These are phyloP conservation scores for Fusarium tjaetaba DNA, from an alignment of 2,329 filamentous ascomycete species.

Conservation along the genomic window DNA sequence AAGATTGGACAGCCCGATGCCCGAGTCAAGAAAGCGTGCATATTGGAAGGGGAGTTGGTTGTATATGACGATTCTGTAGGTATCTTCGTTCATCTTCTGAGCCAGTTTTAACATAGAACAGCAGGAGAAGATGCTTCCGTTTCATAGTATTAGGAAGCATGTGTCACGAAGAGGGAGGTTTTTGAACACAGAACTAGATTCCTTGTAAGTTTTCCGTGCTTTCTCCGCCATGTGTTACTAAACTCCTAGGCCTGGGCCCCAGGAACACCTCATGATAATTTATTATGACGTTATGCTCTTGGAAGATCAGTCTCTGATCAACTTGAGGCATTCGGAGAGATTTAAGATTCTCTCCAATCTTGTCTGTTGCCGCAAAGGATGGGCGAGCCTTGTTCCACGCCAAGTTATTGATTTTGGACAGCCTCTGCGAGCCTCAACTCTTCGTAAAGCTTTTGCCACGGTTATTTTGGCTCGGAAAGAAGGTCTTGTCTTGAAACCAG, in stretches of 20 bases:
- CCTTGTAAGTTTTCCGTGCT: conserved; percentile 59
- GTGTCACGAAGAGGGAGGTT: conserved; percentile 77
- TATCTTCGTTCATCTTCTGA: neutral
- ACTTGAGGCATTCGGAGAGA: conserved; percentile 65
- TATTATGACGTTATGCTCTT: conserved; percentile 68
- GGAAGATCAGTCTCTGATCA: conserved; percentile 63
- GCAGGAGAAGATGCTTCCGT: conserved; percentile 73
- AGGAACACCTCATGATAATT: conserved; percentile 70
- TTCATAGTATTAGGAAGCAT: conserved; percentile 85
- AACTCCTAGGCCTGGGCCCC: conserved; percentile 54
- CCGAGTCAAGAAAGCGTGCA: conserved; percentile 71
- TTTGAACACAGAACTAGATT: conserved; percentile 75
- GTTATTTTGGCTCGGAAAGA: conserved; percentile 75
- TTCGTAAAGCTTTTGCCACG: conserved; percentile 73
- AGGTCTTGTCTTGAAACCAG: conserved; percentile 83
- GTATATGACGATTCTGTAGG: conserved; percentile 74
- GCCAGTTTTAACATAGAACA: conserved; percentile 40
- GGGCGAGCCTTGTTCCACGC: conserved; percentile 73
- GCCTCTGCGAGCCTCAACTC: conserved; percentile 58
- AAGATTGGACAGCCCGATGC: conserved; percentile 68
- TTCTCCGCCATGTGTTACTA: conserved; percentile 17
- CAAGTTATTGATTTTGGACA: conserved; percentile 73
- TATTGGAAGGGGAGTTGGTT: conserved; percentile 85
- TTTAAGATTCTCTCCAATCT: conserved; percentile 68
- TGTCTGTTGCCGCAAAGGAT: conserved; percentile 63